Percentiles rank a stretch among this genome's conserved stretches.
These are phyloP conservation scores for Leccinum disarticulatum DNA, from an alignment of 768 basidiomycete species.

Conservation along the genomic window DNA sequence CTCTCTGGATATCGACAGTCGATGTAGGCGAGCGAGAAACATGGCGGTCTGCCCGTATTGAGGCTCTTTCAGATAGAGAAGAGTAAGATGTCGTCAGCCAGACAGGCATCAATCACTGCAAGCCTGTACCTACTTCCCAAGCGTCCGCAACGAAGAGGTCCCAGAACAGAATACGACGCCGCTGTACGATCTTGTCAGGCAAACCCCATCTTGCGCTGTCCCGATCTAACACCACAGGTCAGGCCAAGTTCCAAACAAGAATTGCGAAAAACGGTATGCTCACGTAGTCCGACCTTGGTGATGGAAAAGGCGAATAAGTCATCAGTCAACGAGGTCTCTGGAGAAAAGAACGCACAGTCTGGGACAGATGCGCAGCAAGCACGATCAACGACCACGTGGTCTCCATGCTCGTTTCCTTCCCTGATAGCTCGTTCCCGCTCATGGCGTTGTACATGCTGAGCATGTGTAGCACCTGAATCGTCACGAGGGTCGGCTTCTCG, in stretches of 20 bases:
- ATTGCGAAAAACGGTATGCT: constrained; percentile 22
- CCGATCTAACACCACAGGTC: constrained; percentile 42
- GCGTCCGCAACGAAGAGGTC: constrained; percentile 71
- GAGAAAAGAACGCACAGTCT: constrained; percentile 48
- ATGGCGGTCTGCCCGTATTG: constrained; percentile 68
- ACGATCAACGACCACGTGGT: constrained; percentile 67
- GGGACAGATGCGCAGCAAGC: constrained; percentile 63
- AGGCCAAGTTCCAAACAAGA: constrained; percentile 4
- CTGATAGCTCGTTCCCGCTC: constrained; percentile 58
- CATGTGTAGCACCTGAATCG: constrained; percentile 68
- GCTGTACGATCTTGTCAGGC: constrained; percentile 58
- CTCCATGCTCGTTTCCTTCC: constrained; percentile 68
- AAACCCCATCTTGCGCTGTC: constrained; percentile 66
- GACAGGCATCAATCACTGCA: neutral
- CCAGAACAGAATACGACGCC: constrained; percentile 74
- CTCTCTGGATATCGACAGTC: constrained; percentile 61
- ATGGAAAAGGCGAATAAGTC: constrained; percentile 16
- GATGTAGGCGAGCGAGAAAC: constrained; percentile 62
- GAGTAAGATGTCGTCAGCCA: constrained; percentile 11
- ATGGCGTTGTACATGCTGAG: constrained; percentile 70
- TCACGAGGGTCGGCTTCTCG: constrained; percentile 68
- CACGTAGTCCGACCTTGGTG: constrained; percentile 66
- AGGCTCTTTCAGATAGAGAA: constrained; percentile 47
- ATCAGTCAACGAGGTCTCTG: neutral
- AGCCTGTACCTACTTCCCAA: constrained; percentile 53